A percentile compares a stretch with the other conserved stretches of the same genome.
Conservation (phyloP, 805 yeast genomes). For the Vanderwaltozyma yarrowii region DNA sequence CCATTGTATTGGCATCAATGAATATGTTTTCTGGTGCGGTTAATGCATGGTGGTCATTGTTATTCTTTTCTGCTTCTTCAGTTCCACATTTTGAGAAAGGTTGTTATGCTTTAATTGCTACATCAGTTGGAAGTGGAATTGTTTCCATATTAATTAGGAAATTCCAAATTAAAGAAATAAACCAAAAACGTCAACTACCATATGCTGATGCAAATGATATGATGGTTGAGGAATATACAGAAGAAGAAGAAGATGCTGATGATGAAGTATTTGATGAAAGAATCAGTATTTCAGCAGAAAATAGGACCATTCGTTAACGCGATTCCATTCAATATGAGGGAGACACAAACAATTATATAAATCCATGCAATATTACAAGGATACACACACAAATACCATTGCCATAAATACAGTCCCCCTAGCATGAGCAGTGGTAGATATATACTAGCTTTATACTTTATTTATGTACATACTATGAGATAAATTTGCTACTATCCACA, state of each 20-base stretch:
- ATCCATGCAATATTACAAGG: no score
- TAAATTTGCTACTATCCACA: no score
- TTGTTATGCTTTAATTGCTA: slow-evolving; percentile 47
- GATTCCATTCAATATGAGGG: no score
- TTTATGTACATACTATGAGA: no score
- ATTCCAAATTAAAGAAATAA: slow-evolving; percentile 33
- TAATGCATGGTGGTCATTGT: slow-evolving; percentile 54
- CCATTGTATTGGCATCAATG: slow-evolving; percentile 55
- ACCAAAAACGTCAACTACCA: slow-evolving; percentile 13
- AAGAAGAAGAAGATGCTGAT: slow-evolving; percentile 5
- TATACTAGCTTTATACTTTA: no score
- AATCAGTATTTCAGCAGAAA: no score
- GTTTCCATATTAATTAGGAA: slow-evolving; percentile 34
- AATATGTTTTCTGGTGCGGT: slow-evolving; percentile 55
- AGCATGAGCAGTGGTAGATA: no score
- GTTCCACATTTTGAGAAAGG: slow-evolving; percentile 45
- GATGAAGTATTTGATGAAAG: no score
- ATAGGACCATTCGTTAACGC: no score
- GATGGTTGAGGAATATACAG: slow-evolving; percentile 13
- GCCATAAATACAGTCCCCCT: no score
- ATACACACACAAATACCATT: no score
- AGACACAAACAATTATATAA: no score
- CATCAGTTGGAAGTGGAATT: slow-evolving; percentile 35
- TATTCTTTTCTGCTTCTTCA: slow-evolving; percentile 42
- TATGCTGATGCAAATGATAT: slow-evolving; percentile 23